Conservation (phyloP, 176 grass and related monocot genomes). For the Elymus sibiricus region DNA sequence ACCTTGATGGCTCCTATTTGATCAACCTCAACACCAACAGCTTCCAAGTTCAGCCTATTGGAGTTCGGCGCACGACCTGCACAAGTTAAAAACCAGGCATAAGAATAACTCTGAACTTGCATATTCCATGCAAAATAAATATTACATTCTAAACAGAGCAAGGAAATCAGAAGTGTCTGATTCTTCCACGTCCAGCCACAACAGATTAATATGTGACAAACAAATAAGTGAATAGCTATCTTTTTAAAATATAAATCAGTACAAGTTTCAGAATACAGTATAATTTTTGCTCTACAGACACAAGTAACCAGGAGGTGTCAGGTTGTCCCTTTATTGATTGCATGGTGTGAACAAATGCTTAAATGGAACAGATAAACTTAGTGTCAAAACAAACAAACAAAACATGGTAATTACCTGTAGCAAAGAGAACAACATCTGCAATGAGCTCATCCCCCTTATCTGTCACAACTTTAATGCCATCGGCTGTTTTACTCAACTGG, state of each 20-base stretch:
- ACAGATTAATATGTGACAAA: neutral
- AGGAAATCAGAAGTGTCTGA: neutral
- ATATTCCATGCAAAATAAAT: neutral
- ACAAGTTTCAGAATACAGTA: neutral
- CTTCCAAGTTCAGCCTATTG: conserved; percentile 79
- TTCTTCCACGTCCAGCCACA: neutral
- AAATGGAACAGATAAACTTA: neutral
- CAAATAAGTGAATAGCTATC: neutral
- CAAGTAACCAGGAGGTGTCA: neutral
- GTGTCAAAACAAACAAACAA: neutral
- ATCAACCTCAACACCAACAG: conserved; percentile 80
- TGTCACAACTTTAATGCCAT: conserved; percentile 82
- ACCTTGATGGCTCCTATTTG: conserved; percentile 83
- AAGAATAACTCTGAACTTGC: conserved; percentile 6
- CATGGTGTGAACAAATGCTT: neutral
- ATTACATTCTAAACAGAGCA: neutral
- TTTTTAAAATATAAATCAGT: neutral
- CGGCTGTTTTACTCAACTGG: conserved; percentile 77
- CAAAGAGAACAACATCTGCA: conserved; percentile 95
- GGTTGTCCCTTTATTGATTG: neutral
- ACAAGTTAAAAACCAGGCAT: conserved; percentile 31
- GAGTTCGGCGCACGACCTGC: conserved; percentile 76
- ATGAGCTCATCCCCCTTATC: conserved; percentile 79
- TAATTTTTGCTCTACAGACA: neutral
- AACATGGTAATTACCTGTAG: conserved; percentile 61